These are phyloP conservation scores for Colletotrichum noveboracense DNA, from an alignment of 2,329 filamentous ascomycete genomes.

Conservation along the genomic window DNA sequence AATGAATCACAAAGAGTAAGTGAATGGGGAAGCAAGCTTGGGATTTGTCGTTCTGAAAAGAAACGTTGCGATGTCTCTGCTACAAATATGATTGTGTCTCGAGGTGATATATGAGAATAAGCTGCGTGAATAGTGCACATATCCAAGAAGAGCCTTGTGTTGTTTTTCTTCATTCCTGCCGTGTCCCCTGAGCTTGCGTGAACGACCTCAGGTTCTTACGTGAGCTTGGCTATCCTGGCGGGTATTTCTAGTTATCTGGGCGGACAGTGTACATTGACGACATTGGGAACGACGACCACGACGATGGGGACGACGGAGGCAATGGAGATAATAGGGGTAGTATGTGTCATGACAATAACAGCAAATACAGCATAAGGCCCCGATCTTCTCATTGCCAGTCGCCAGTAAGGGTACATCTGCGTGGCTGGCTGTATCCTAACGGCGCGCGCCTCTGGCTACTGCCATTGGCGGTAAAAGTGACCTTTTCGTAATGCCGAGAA, in stretches of 20 bases:
- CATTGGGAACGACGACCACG: too few relatives aligned
- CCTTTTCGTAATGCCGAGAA: too few relatives aligned
- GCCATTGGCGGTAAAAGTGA: too few relatives aligned
- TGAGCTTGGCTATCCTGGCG: neutral
- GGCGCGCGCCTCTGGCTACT: too few relatives aligned
- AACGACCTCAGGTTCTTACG: neutral
- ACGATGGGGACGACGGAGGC: too few relatives aligned
- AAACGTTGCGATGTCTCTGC: neutral
- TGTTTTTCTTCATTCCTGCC: neutral
- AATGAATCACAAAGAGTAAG: neutral
- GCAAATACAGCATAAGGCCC: too few relatives aligned
- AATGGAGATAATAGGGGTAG: too few relatives aligned
- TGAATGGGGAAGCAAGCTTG: neutral
- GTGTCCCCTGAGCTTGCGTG: neutral
- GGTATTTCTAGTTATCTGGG: neutral
- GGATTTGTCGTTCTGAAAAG: neutral
- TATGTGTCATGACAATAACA: too few relatives aligned
- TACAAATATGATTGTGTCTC: neutral
- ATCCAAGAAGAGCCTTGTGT: neutral
- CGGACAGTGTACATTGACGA: neutral
- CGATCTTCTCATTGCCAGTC: too few relatives aligned
- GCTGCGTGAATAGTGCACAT: neutral
- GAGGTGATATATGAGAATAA: rapidly evolving
- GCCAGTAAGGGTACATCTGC: too few relatives aligned
- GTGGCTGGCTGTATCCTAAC: too few relatives aligned